Conservation (phyloP, 1,284 basidiomycete species). For the Fistulina hepatica region DNA sequence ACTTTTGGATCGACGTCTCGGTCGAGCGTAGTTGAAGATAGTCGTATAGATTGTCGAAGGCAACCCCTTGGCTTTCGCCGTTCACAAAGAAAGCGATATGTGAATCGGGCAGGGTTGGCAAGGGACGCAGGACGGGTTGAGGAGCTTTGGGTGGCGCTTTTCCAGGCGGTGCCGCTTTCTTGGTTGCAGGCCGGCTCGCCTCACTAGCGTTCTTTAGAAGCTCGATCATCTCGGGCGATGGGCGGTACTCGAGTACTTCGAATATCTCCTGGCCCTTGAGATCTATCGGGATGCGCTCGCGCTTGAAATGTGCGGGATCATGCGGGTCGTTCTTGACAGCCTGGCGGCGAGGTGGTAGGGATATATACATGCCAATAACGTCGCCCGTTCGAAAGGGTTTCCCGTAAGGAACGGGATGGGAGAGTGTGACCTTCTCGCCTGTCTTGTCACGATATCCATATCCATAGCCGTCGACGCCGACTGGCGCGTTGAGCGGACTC, state of each 20-base stretch:
- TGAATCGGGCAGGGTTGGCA: slow-evolving; percentile 67
- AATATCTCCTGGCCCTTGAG: slow-evolving; percentile 97
- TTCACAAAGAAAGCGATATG: slow-evolving; percentile 89
- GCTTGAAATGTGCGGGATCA: slow-evolving; percentile 69
- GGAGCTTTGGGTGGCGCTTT: slow-evolving; percentile 22
- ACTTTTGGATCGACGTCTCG: slow-evolving; percentile 41
- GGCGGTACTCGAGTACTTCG: slow-evolving; percentile 85
- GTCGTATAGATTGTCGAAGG: slow-evolving; percentile 86
- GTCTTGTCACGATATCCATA: slow-evolving; percentile 88
- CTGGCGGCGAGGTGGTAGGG: slow-evolving; percentile 59
- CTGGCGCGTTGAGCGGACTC: slow-evolving; percentile 85
- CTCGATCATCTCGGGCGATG: slow-evolving; percentile 88
- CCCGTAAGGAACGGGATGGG: slow-evolving; percentile 73
- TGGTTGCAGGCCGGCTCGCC: slow-evolving; percentile 49
- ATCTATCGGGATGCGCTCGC: slow-evolving; percentile 86
- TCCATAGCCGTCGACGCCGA: slow-evolving; percentile 88
- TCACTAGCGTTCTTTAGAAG: slow-evolving; percentile 60
- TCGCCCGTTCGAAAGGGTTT: slow-evolving; percentile 72
- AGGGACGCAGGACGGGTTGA: slow-evolving; percentile 40
- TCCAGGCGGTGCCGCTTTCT: slow-evolving; percentile 21
- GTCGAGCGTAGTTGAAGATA: slow-evolving; percentile 76
- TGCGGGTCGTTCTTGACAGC: slow-evolving; percentile 46
- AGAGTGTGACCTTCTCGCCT: slow-evolving; percentile 84
- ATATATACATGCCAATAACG: slow-evolving; percentile 89
- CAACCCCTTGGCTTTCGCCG: slow-evolving; percentile 76